Conservation (phyloP, 2,329 filamentous ascomycete species). For the Pseudocercospora macadamiae region DNA sequence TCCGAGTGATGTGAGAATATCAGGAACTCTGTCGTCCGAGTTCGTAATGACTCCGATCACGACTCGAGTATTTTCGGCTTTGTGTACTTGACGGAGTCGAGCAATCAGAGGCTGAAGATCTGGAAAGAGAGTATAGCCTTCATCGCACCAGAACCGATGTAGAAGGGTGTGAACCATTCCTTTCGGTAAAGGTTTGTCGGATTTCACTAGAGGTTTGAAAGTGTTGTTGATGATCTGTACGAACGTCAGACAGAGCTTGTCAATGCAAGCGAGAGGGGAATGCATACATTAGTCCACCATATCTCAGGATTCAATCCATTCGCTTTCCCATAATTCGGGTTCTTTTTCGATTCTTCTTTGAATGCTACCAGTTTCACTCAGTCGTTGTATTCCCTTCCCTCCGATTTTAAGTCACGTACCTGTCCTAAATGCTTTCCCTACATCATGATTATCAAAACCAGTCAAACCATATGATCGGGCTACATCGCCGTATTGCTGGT, state of each 20-base stretch:
- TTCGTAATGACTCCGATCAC: conserved; percentile 65
- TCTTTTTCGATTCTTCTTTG: conserved; percentile 47
- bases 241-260: background rate
- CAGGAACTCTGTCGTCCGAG: conserved; percentile 63
- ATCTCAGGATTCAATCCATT: conserved; percentile 54
- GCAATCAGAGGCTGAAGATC: conserved; percentile 53
- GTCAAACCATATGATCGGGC: conserved; percentile 56
- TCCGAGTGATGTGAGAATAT: conserved; percentile 58
- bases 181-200: conserved; percentile 44
- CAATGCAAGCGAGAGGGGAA: background rate
- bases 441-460: conserved; percentile 47
- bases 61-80: conserved; percentile 22
- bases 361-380: conserved; percentile 45
- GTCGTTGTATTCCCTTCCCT: background rate
- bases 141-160: conserved; percentile 55
- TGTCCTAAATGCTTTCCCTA: conserved; percentile 44
- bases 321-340: conserved; percentile 64
- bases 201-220: conserved; percentile 48
- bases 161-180: conserved; percentile 55
- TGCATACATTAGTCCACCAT: conserved; percentile 64
- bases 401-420: too few species aligned
- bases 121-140: conserved; percentile 56
- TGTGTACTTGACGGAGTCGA: conserved; percentile 39
- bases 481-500: conserved; percentile 57
- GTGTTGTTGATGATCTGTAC: conserved; percentile 57